phyloP scores from a whole-genome alignment of 208 protist species.

The Leishmania lainsoni region DNA sequence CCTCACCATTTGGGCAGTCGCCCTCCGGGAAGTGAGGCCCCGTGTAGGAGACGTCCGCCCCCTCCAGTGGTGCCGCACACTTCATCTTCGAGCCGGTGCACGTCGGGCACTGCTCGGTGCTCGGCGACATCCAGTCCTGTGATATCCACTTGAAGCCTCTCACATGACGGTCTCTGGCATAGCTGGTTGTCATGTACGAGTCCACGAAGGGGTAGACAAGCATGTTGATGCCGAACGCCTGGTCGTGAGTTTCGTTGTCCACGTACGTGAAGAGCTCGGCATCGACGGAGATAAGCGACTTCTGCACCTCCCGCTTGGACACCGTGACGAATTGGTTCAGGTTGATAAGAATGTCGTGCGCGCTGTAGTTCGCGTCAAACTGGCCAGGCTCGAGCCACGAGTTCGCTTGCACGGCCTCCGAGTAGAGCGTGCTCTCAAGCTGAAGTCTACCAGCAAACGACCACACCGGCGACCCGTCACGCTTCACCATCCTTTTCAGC shows the following conservation, averaged over 20 bases:
- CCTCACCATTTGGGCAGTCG: conserved; percentile 53
- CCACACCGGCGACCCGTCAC: conserved; percentile 53
- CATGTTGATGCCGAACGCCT: conserved; percentile 84
- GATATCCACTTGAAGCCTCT: conserved; percentile 77
- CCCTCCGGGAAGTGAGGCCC: conserved; percentile 57
- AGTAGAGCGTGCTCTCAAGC: conserved; percentile 68
- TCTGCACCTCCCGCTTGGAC: conserved; percentile 31
- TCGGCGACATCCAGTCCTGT: conserved; percentile 64
- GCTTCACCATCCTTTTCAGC: conserved; percentile 43
- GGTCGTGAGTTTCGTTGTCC: conserved; percentile 47
- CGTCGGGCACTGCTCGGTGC: conserved; percentile 58
- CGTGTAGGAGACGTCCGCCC: conserved; percentile 44
- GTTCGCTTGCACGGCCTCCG: conserved; percentile 65
- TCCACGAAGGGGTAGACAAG: conserved; percentile 73
- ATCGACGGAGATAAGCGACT: conserved; percentile 65
- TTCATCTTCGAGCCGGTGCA: conserved; percentile 60
- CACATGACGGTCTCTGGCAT: conserved; percentile 71
- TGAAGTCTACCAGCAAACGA: conserved; percentile 49
- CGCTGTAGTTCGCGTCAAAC: conserved; percentile 49
- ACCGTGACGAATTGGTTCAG: conserved; percentile 62
- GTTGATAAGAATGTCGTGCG: conserved; percentile 67
- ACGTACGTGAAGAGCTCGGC: conserved; percentile 73
- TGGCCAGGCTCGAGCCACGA: conserved; percentile 61
- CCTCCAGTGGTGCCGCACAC: conserved; percentile 44
- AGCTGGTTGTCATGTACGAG: conserved; percentile 54